These are phyloP conservation scores for Colletotrichum sp. DNA, from an alignment of 2,329 filamentous ascomycete species.

Conservation along the genomic window DNA sequence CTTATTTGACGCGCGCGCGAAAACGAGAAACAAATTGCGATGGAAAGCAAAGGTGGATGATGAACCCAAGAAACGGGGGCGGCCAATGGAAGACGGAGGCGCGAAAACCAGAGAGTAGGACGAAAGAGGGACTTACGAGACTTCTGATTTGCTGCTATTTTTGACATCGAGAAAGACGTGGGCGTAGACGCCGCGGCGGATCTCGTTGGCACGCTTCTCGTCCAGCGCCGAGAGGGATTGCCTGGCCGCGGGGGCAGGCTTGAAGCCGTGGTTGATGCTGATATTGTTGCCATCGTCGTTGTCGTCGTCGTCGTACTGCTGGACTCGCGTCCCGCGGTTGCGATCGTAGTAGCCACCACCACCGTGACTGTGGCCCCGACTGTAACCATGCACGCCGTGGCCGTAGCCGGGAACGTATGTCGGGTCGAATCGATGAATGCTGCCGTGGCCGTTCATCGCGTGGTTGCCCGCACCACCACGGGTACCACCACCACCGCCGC, in stretches of 20 bases:
- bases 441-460: background rate
- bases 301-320: background rate
- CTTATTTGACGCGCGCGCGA: background rate
- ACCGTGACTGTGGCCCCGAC: background rate
- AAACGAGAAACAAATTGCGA: background rate
- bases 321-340: background rate
- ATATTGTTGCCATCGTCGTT: background rate
- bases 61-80: background rate
- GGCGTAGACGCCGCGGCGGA: conserved; percentile 20
- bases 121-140: conserved; percentile 25
- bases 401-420: background rate
- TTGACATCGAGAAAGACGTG: conserved; percentile 23
- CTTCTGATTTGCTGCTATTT: conserved; percentile 25
- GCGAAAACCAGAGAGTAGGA: background rate
- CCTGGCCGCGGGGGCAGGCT: background rate
- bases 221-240: conserved; percentile 25
- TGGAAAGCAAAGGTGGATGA: background rate
- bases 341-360: background rate
- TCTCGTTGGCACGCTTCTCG: conserved; percentile 21
- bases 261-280: background rate
- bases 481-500: background rate
- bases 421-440: conserved; percentile 11
- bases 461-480: background rate
- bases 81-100: background rate
- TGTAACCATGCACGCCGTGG: background rate